Conservation (phyloP, 768 basidiomycete genomes). For the Lentinula sp. region DNA sequence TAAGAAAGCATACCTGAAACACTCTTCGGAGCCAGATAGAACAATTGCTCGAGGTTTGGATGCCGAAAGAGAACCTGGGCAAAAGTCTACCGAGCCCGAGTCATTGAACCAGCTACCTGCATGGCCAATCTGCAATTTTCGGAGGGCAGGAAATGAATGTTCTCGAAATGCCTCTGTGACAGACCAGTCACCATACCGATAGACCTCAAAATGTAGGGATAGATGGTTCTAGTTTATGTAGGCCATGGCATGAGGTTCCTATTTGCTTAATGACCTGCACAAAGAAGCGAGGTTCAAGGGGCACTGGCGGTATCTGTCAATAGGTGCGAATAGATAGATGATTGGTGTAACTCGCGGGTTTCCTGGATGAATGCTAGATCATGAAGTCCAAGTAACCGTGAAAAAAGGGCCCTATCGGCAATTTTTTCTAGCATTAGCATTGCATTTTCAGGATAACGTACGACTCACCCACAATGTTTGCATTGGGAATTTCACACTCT, state of each 20-base stretch:
- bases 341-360: neutral
- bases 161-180: neutral
- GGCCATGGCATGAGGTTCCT: neutral
- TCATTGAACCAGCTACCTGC: neutral
- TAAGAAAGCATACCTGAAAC: neutral
- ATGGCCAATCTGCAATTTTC: neutral
- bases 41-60: neutral
- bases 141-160: neutral
- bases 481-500: neutral
- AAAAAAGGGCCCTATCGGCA: neutral
- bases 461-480: neutral
- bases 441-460: neutral
- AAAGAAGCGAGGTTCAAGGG: neutral
- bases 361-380: neutral
- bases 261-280: neutral
- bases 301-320: neutral
- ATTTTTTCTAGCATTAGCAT: neutral
- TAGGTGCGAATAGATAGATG: neutral
- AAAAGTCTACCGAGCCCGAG: neutral
- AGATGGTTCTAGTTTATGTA: neutral
- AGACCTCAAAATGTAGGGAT: neutral
- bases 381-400: neutral
- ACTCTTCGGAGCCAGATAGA: neutral
- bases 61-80: neutral
- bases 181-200: neutral